Conservation (phyloP, 1,139 yeast species). For the Suhomyces maxii region DNA sequence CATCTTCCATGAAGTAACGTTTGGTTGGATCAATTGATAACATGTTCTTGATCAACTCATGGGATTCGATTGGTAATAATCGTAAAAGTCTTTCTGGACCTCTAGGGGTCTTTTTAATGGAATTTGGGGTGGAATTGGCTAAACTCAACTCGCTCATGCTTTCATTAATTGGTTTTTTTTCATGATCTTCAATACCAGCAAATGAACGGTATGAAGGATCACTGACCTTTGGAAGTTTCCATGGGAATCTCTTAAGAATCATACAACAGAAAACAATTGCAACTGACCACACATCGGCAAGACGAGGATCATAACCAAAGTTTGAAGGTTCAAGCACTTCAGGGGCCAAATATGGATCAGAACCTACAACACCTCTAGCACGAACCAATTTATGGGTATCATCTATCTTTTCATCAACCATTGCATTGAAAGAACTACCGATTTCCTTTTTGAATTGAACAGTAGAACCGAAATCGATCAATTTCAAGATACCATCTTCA, state of each 20-base stretch:
- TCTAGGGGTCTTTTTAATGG: slow-evolving; percentile 9
- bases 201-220: slow-evolving; percentile 55
- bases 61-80: slow-evolving; percentile 38
- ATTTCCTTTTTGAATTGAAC: slow-evolving; percentile 53
- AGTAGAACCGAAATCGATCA: slow-evolving; percentile 79
- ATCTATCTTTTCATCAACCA: slow-evolving; percentile 20
- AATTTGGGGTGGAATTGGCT: neutral
- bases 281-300: slow-evolving; percentile 75
- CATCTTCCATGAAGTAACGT: slow-evolving; percentile 33
- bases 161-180: slow-evolving; percentile 4
- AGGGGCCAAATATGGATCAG: slow-evolving; percentile 81
- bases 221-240: slow-evolving; percentile 67
- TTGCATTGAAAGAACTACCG: slow-evolving; percentile 8
- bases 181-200: slow-evolving; percentile 24
- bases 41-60: slow-evolving; percentile 36
- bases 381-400: slow-evolving; percentile 27
- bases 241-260: slow-evolving; percentile 71
- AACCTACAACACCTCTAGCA: slow-evolving; percentile 75
- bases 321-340: slow-evolving; percentile 56
- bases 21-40: slow-evolving; percentile 29
- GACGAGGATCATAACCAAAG: slow-evolving; percentile 64
- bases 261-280: slow-evolving; percentile 78
- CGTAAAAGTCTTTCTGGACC: slow-evolving; percentile 39
- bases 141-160: slow-evolving; percentile 6
- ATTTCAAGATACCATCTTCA: slow-evolving; percentile 58